A percentile compares a stretch with the other conserved stretches of the same genome.
Conservation (phyloP, 2,329 filamentous ascomycete genomes). For the Xylariaceae sp. region DNA sequence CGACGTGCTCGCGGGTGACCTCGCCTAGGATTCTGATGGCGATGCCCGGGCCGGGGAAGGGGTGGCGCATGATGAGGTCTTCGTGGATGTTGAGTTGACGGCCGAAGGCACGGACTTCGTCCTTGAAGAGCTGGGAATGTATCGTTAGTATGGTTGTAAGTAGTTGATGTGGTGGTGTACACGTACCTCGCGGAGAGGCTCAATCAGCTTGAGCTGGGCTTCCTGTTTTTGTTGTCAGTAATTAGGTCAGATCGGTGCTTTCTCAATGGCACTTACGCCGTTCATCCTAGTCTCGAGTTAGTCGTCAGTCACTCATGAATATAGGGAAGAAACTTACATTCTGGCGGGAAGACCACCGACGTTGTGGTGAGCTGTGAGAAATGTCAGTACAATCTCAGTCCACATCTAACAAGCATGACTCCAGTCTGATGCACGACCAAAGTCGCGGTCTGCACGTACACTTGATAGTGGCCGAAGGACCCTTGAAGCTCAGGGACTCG, state of each 20-base stretch:
- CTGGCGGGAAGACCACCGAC: conserved; percentile 39
- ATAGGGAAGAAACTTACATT: conserved; percentile 20
- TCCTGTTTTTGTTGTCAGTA: conserved; percentile 14
- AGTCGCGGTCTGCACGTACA: conserved; percentile 10
- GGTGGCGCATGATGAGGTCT: conserved; percentile 73
- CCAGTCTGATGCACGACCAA: neutral
- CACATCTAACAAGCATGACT: neutral
- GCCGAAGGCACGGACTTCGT: conserved; percentile 69
- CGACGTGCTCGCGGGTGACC: conserved; percentile 71
- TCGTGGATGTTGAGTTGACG: conserved; percentile 64
- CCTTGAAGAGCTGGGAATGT: conserved; percentile 52
- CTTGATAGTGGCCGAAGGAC: conserved; percentile 48
- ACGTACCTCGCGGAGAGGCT: conserved; percentile 61
- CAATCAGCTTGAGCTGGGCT: conserved; percentile 59
- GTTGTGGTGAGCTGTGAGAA: conserved; percentile 38
- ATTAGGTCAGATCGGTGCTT: conserved; percentile 9
- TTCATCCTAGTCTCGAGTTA: conserved; percentile 26
- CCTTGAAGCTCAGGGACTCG: conserved; percentile 45
- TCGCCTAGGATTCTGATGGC: conserved; percentile 79
- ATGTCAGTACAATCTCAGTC: conserved; percentile 9
- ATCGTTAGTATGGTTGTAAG: neutral
- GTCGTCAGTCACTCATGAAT: neutral
- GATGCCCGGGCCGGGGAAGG: conserved; percentile 65
- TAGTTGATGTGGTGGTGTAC: conserved; percentile 49
- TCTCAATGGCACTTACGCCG: conserved; percentile 24